Evolutionary conservation across 345 rosid species (phyloP).

Genomic region (Brassica rapa): DNA sequence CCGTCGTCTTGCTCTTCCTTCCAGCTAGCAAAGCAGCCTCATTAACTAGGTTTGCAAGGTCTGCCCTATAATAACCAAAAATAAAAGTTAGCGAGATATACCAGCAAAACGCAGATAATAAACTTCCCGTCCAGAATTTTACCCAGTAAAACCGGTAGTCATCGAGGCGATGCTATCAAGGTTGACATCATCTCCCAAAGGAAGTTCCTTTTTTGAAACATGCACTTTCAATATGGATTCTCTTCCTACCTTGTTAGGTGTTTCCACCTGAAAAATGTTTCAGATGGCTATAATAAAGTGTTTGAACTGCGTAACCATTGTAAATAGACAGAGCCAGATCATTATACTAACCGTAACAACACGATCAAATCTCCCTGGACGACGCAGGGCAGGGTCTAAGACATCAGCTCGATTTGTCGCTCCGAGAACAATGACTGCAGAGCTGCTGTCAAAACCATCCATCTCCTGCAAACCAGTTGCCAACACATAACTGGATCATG

Average conservation of each 20-base stretch:
- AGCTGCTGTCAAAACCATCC: conserved; percentile 98
- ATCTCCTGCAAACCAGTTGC: conserved; percentile 73
- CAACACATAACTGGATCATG: conserved; percentile 8
- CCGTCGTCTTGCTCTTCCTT: conserved; percentile 70
- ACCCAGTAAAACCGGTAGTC: conserved; percentile 99
- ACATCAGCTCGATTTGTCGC: conserved; percentile 98
- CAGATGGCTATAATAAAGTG: conserved; percentile 2
- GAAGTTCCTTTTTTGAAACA: conserved; percentile 79
- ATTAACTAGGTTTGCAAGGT: conserved; percentile 93
- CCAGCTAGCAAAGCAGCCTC: conserved; percentile 99
- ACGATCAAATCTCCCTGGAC: conserved; percentile 99
- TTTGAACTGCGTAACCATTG: not conserved
- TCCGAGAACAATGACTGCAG: conserved; percentile 95
- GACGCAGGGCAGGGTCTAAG: conserved; percentile 91
- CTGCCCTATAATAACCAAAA: conserved; percentile 66
- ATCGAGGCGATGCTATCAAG: conserved; percentile 80
- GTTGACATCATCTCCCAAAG: conserved; percentile 71
- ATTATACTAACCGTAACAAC: conserved; percentile 70
- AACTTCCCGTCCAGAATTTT: conserved; percentile 17
- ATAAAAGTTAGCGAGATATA: conserved; percentile 8
- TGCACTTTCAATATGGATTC: conserved; percentile 93
- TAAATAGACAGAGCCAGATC: conserved; percentile 27
- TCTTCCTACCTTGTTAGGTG: conserved; percentile 89
- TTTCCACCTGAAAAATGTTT: conserved; percentile 65
- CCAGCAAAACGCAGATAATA: not conserved